phyloP scores from a whole-genome alignment of 192 early-diverging fungal species.

The Coemansia sp. region DNA sequence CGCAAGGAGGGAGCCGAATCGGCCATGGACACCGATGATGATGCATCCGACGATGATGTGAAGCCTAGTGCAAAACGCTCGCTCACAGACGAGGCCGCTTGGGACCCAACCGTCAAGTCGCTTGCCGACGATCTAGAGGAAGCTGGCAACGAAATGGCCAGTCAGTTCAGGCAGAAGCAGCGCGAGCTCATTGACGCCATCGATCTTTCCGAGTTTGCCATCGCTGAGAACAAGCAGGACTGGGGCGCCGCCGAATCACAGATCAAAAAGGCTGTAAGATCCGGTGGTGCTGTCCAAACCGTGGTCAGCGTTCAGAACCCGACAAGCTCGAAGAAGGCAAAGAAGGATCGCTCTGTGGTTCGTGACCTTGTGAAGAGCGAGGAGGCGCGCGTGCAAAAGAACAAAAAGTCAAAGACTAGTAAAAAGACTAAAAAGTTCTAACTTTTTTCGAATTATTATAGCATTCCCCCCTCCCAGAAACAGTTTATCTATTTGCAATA shows the following conservation, averaged over 20 bases:
- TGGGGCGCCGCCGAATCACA: constrained; percentile 70
- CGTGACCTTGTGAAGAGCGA: constrained; percentile 31
- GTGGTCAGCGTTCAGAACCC: constrained; percentile 77
- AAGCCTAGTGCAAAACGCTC: constrained; percentile 22
- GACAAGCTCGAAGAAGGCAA: constrained; percentile 54
- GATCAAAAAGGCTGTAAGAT: constrained; percentile 59
- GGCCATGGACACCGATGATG: not conserved
- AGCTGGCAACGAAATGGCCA: constrained; percentile 73
- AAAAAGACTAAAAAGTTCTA: constrained; percentile 42
- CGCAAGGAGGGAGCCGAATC: not conserved
- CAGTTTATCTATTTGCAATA: no score
- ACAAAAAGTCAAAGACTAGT: constrained; percentile 50
- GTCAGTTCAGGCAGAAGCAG: constrained; percentile 68
- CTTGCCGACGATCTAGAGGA: constrained; percentile 85
- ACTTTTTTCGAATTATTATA: no score
- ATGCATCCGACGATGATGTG: not conserved
- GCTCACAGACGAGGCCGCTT: constrained; percentile 70
- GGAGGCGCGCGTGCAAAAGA: constrained; percentile 17
- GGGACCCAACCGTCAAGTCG: constrained; percentile 79
- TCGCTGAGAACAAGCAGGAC: constrained; percentile 66
- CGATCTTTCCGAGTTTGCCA: constrained; percentile 76
- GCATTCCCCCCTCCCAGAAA: no score
- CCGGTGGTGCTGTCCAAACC: constrained; percentile 47
- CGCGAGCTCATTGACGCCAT: constrained; percentile 75
- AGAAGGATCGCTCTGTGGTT: constrained; percentile 36